These are phyloP conservation scores for Lactarius psammicola DNA, from an alignment of 768 basidiomycete species.

Conservation along the genomic window DNA sequence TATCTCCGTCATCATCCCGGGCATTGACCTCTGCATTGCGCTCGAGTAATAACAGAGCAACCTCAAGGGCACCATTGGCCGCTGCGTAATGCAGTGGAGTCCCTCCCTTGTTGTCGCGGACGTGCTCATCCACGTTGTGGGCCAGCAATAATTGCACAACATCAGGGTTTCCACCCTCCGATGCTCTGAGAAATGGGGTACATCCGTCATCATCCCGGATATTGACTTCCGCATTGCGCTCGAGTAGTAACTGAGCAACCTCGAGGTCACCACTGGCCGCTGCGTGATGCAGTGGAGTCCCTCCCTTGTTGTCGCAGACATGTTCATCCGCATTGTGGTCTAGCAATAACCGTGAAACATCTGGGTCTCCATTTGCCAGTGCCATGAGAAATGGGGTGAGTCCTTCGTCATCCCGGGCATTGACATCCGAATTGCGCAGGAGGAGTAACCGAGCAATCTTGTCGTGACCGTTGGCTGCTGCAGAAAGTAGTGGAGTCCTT, in stretches of 20 bases:
- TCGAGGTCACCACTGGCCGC: not conserved
- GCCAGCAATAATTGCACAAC: not conserved
- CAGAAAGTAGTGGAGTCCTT: too few relatives aligned
- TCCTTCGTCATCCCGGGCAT: too few relatives aligned
- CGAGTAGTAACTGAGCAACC: not conserved
- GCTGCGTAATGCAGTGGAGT: not conserved
- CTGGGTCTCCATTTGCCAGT: too few relatives aligned
- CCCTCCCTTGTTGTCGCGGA: not conserved
- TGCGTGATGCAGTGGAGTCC: not conserved
- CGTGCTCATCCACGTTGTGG: not conserved
- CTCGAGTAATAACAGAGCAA: not conserved
- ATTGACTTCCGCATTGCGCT: not conserved
- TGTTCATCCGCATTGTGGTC: not conserved
- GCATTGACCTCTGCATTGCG: not conserved
- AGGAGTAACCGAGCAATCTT: too few relatives aligned
- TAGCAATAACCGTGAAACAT: too few relatives aligned
- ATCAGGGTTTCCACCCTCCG: accelerated
- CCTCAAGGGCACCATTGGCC: not conserved
- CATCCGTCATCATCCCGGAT: not conserved
- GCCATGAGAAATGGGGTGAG: too few relatives aligned
- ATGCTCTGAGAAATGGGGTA: not conserved
- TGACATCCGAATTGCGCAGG: too few relatives aligned
- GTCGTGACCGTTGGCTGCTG: too few relatives aligned
- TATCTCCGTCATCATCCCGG: not conserved
- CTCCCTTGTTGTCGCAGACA: not conserved